These are phyloP conservation scores for Vitis riparia DNA, from an alignment of 164 flowering plant genomes.

Conservation along the genomic window DNA sequence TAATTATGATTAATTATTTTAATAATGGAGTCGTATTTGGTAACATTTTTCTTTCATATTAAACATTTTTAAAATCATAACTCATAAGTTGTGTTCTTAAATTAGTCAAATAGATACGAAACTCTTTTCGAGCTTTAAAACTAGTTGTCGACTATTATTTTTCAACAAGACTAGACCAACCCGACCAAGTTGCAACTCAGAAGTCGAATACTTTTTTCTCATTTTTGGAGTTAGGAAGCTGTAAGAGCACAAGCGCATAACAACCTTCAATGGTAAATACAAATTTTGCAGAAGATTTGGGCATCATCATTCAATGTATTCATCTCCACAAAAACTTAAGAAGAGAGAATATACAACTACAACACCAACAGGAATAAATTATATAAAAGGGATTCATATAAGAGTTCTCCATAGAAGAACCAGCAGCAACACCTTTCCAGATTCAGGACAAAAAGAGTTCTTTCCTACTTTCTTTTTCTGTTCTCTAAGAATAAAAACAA, in stretches of 20 bases:
- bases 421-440: conserved; percentile 10
- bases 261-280: background rate
- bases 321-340: conserved; percentile 4
- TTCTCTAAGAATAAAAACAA: conserved; percentile 14
- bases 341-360: conserved; percentile 5
- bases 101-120: too few species aligned
- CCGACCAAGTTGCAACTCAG: too few species aligned
- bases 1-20: too few species aligned
- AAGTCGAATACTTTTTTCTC: too few species aligned
- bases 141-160: too few species aligned
- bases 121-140: too few species aligned
- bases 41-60: too few species aligned
- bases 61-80: too few species aligned
- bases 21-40: too few species aligned
- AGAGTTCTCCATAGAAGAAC: conserved; percentile 27
- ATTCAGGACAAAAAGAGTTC: conserved; percentile 11
- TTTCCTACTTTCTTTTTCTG: conserved; percentile 12
- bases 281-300: background rate
- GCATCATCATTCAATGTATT: background rate
- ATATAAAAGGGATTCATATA: conserved; percentile 6
- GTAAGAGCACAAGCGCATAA: background rate
- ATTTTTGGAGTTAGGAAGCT: too few species aligned
- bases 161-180: too few species aligned
- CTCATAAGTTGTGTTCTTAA: too few species aligned
- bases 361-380: conserved; percentile 11